A percentile compares a stretch with the other conserved stretches of the same genome.
phyloP scores from a whole-genome alignment of 805 yeast genomes.

The Myxozyma neotropica region DNA sequence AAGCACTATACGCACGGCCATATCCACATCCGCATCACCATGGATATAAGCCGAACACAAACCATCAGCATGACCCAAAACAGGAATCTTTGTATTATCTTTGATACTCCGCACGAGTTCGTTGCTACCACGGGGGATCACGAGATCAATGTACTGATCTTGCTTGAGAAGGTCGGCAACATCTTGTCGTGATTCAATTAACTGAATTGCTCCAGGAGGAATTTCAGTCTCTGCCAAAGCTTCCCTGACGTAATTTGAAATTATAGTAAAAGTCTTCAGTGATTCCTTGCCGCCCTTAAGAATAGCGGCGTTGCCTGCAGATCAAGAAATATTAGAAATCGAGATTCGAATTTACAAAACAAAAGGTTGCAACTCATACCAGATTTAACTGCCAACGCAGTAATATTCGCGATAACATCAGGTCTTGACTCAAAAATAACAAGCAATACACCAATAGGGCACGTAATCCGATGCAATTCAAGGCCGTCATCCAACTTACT shows the following conservation, averaged over 20 bases:
- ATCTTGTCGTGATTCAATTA: constrained; percentile 86
- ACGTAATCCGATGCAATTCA: constrained; percentile 76
- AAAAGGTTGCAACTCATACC: constrained; percentile 57
- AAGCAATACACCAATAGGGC: constrained; percentile 92
- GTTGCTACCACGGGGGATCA: constrained; percentile 97
- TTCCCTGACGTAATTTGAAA: constrained; percentile 68
- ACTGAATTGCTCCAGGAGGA: constrained; percentile 79
- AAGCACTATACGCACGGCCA: constrained; percentile 72
- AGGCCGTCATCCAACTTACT: constrained; percentile 88
- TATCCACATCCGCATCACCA: constrained; percentile 69
- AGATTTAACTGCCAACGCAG: constrained; percentile 92
- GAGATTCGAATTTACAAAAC: too few relatives aligned
- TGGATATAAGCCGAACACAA: constrained; percentile 88
- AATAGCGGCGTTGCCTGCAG: constrained; percentile 69
- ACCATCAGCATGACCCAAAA: constrained; percentile 98
- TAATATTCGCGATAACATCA: constrained; percentile 96
- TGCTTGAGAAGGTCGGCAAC: constrained; percentile 82
- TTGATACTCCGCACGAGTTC: constrained; percentile 86
- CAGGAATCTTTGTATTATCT: constrained; percentile 89
- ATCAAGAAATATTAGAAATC: background rate
- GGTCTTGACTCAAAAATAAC: constrained; percentile 97
- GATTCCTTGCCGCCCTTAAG: constrained; percentile 98
- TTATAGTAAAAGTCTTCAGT: constrained; percentile 74
- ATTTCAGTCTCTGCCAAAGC: constrained; percentile 68
- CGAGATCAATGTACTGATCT: constrained; percentile 89